These are phyloP conservation scores for Fusarium sp. DNA, from an alignment of 2,329 filamentous ascomycete genomes.

Conservation along the genomic window DNA sequence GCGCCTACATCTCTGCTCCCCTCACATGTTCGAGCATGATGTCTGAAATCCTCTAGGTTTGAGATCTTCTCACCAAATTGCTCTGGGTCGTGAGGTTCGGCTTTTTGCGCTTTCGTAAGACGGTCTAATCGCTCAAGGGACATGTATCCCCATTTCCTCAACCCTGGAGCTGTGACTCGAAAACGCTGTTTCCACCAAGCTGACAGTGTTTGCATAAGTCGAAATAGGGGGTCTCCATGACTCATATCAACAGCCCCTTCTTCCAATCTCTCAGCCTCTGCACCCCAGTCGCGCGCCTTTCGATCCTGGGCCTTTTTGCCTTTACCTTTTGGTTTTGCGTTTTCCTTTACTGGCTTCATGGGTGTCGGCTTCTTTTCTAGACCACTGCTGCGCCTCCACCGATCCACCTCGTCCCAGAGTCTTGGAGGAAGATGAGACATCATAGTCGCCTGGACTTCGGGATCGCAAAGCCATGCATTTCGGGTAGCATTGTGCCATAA, in stretches of 20 bases:
- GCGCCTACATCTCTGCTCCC: conserved; percentile 90
- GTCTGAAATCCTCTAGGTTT: conserved; percentile 73
- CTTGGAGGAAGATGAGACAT: conserved; percentile 75
- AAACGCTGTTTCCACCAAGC: conserved; percentile 92
- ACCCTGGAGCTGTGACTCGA: conserved; percentile 75
- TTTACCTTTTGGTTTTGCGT: conserved; percentile 51
- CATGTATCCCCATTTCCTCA: conserved; percentile 93
- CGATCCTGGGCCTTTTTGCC: conserved; percentile 50
- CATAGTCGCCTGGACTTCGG: conserved; percentile 77
- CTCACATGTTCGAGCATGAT: conserved; percentile 72
- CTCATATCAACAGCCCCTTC: conserved; percentile 79
- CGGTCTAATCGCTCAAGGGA: conserved; percentile 77
- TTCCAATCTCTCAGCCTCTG: conserved; percentile 74
- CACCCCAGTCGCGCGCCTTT: conserved; percentile 71
- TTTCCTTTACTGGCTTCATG: conserved; percentile 37
- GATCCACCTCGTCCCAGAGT: conserved; percentile 77
- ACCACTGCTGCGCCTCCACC: conserved; percentile 76
- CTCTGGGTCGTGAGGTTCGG: conserved; percentile 67
- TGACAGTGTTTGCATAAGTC: conserved; percentile 78
- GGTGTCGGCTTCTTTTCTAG: conserved; percentile 56
- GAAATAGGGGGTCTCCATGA: conserved; percentile 81
- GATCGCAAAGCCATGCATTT: conserved; percentile 85
- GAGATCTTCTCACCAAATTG: conserved; percentile 80
- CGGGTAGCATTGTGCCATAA: conserved; percentile 90
- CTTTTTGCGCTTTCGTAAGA: conserved; percentile 75